Evolutionary conservation across 192 early-diverging fungal species (phyloP), one percentile per base, ranked within the genome.

Genomic region (Backusella circina): DNA sequence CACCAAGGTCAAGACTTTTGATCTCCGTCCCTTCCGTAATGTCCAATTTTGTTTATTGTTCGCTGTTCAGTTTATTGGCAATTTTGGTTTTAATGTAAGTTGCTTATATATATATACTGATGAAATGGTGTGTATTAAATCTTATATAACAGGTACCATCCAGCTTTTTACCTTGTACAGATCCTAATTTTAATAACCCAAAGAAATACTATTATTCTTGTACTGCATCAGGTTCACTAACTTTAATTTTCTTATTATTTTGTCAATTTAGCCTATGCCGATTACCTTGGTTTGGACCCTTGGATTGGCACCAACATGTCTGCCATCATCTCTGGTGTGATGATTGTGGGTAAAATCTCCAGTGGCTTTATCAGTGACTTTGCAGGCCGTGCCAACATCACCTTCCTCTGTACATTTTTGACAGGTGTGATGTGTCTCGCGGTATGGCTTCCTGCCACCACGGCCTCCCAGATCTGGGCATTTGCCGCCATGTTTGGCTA

Each of bases 401-500:
- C 79, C 3, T 80, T 83, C 16, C 32, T 82, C 6, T 81, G 83
- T 64, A 78, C 78, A 10, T 76, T 84, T 28, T 10, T 88, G 23
- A 79, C 83, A 10, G 86, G 86, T 8, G 16, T 82, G 8, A 78
- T 82, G 37, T 86, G 84, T 72, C 69, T 88, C 10, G 77, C 71
- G 1, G 54, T 88, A n/a, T 88, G 86, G 86, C 73, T 77, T 13
- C 68, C 75, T 69, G 87, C 86, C 12, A 57, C 76, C 1, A 80
- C 73, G 30, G 75, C 79, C 15, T 65, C 70, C 7, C 74, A 71
- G 3, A 51, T 88, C 12, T 80, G 78, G 38, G 74, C 67, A 6
- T 88, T 88, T 72, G 79, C 82, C 64, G 75, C 82, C 2, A 54
- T 78, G 13, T 88, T 83, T 69, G 86, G 86, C 38, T 66, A 86